Percentiles rank a stretch among this genome's conserved stretches.
Evolutionary conservation across 1,139 yeast genomes (phyloP).

Genomic region (Pichia terricola): DNA sequence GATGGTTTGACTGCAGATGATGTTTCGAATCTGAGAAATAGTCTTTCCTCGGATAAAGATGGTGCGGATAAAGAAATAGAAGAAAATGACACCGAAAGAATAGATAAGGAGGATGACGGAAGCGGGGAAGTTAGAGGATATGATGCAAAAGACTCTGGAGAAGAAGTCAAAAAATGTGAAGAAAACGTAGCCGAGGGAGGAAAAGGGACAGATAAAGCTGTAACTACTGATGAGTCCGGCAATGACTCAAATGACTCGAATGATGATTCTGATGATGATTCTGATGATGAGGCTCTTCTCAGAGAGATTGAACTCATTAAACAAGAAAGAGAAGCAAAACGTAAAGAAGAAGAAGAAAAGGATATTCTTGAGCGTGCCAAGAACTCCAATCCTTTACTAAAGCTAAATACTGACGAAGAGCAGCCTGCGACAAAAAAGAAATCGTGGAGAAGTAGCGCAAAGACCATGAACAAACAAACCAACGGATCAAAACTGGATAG

Average conservation of each 20-base stretch:
- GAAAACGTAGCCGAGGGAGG: conserved; percentile 27
- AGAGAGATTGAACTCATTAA: conserved; percentile 35
- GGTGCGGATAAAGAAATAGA: not conserved
- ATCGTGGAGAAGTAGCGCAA: conserved; percentile 36
- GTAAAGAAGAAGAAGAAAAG: conserved; percentile 22
- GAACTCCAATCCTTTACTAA: conserved; percentile 36
- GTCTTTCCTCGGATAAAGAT: too few relatives aligned
- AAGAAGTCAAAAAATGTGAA: conserved; percentile 20
- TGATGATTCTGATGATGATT: conserved; percentile 7
- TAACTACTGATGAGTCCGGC: conserved; percentile 12
- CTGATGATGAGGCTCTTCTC: conserved; percentile 28
- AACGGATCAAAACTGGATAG: too few relatives aligned
- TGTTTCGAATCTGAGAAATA: conserved; percentile 21
- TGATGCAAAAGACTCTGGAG: conserved; percentile 2
- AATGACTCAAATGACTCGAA: conserved; percentile 8
- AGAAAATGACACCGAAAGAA: not conserved
- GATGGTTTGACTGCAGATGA: not conserved
- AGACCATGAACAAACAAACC: too few relatives aligned
- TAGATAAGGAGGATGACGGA: not conserved
- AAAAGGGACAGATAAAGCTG: conserved; percentile 14
- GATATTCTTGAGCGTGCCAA: conserved; percentile 20
- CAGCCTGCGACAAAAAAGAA: conserved; percentile 11
- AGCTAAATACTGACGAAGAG: conserved; percentile 17
- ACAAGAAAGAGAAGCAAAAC: conserved; percentile 19
- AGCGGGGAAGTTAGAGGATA: not conserved